phyloP scores from a whole-genome alignment of 2,329 filamentous ascomycete genomes.

The Fusarium sterilihyphosum region DNA sequence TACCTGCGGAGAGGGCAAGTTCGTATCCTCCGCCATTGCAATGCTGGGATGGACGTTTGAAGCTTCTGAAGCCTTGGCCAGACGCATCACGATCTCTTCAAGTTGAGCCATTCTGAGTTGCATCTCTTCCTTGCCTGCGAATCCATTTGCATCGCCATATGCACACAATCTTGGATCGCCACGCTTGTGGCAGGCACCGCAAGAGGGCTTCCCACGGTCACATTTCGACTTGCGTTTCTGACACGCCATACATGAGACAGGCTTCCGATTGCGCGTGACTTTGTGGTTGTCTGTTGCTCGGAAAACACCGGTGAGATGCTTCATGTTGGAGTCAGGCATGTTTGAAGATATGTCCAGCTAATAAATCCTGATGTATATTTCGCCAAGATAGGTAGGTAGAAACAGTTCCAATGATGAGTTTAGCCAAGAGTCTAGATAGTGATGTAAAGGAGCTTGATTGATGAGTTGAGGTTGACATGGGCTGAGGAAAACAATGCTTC shows the following conservation, averaged over 20 bases:
- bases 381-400: background rate
- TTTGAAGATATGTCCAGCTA: background rate
- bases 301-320: constrained; percentile 49
- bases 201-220: constrained; percentile 52
- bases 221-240: constrained; percentile 56
- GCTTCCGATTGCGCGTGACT: constrained; percentile 52
- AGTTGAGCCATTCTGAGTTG: constrained; percentile 53
- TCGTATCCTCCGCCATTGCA: background rate
- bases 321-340: constrained; percentile 40
- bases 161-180: constrained; percentile 48
- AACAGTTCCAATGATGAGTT: background rate
- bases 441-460: background rate
- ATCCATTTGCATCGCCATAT: constrained; percentile 41
- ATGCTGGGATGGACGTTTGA: background rate
- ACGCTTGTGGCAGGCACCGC: constrained; percentile 52
- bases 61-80: constrained; percentile 41
- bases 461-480: background rate
- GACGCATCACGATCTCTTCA: constrained; percentile 53
- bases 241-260: constrained; percentile 55
- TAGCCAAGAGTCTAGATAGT: background rate
- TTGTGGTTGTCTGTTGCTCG: constrained; percentile 48
- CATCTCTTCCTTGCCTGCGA: constrained; percentile 47
- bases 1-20: background rate
- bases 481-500: background rate
- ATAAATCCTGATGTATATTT: background rate